Conservation (phyloP, 2,329 filamentous ascomycete genomes). For the Conoideocrella luteorostrata region DNA sequence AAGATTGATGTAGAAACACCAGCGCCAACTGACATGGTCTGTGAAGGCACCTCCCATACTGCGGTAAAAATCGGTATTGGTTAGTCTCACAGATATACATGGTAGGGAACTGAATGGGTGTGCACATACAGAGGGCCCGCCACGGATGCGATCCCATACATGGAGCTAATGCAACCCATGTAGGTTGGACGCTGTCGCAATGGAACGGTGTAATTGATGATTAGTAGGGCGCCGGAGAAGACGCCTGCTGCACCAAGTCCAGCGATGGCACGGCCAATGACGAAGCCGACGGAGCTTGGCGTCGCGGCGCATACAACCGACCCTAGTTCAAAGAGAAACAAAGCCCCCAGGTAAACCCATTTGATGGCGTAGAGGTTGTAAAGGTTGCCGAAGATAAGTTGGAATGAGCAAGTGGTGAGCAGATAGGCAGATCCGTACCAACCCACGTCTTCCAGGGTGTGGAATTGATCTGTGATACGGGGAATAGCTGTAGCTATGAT, state of each 20-base stretch:
- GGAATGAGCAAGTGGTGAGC: constrained; percentile 29
- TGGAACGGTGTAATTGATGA: constrained; percentile 32
- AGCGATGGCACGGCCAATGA: constrained; percentile 29
- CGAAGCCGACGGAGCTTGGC: constrained; percentile 25
- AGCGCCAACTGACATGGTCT: constrained; percentile 29
- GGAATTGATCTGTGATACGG: constrained; percentile 18
- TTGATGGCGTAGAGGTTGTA: constrained; percentile 33
- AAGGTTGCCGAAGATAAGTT: constrained; percentile 30
- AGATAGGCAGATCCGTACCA: constrained; percentile 20
- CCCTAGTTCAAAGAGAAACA: constrained; percentile 21
- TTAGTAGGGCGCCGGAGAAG: constrained; percentile 36
- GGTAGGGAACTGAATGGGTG: no score
- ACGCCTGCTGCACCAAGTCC: constrained; percentile 37
- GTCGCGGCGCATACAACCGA: constrained; percentile 24
- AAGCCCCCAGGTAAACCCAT: constrained; percentile 15
- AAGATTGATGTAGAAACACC: constrained; percentile 35
- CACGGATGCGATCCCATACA: constrained; percentile 40
- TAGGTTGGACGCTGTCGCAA: constrained; percentile 26
- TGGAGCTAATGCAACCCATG: constrained; percentile 28
- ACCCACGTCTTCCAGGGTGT: constrained; percentile 5
- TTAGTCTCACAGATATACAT: no score
- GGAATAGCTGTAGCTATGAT: constrained; percentile 30
- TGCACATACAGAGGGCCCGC: constrained; percentile 27
- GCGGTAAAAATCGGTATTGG: no score
- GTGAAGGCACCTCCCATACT: constrained; percentile 28